Evolutionary conservation across 257 asterid genomes (phyloP).

Genomic region (Petrea volubilis): DNA sequence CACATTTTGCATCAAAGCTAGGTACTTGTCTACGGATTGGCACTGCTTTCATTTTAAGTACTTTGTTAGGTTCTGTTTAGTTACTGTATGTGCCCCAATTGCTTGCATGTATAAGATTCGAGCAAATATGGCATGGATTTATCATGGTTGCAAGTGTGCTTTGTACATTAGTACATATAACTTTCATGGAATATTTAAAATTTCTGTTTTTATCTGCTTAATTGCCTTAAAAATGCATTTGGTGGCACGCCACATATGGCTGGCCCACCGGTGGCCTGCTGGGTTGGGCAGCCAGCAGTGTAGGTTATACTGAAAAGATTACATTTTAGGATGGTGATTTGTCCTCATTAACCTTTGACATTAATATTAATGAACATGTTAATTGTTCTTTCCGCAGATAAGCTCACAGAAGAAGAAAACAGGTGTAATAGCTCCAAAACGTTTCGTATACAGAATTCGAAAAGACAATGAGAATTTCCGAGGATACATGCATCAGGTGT

Average conservation of each 20-base stretch:
- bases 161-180: not conserved
- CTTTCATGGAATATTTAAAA: not conserved
- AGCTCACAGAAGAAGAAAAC: constrained; percentile 88
- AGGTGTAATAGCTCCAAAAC: constrained; percentile 82
- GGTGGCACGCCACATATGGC: not conserved
- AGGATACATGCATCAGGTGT: constrained; percentile 86
- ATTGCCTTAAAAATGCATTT: not conserved
- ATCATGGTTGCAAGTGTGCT: constrained; percentile 10
- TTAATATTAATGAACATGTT: not conserved
- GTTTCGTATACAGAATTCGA: constrained; percentile 75
- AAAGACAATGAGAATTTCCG: constrained; percentile 76
- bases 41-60: not conserved
- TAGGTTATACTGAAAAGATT: not conserved
- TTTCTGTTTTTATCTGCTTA: not conserved
- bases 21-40: not conserved
- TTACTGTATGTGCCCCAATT: not conserved
- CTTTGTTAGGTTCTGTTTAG: not conserved
- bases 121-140: not conserved
- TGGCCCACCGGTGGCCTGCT: not conserved
- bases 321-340: not conserved
- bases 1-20: not conserved
- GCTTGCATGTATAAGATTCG: constrained; percentile 1
- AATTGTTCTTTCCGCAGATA: constrained; percentile 47
- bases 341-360: not conserved
- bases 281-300: constrained; percentile 6